These are phyloP conservation scores for Hypoxylon sp. DNA, from an alignment of 2,329 filamentous ascomycete species.

Conservation along the genomic window DNA sequence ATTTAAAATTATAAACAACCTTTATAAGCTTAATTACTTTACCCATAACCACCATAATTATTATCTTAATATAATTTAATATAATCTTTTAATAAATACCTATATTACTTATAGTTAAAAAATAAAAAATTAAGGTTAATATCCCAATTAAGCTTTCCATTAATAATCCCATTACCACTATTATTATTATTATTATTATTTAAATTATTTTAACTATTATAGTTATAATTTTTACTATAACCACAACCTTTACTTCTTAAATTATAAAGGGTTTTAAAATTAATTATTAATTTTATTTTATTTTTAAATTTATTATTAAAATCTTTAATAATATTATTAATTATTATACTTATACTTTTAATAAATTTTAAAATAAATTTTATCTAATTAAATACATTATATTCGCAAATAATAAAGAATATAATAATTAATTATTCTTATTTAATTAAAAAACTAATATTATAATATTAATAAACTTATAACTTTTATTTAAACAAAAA, in stretches of 20 bases:
- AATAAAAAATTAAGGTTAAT: neutral
- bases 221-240: neutral
- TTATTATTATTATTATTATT: neutral
- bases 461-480: too few species aligned
- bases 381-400: too few species aligned
- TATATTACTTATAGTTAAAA: neutral
- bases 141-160: neutral
- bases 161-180: neutral
- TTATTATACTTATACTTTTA: neutral
- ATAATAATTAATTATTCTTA: too few species aligned
- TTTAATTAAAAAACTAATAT: too few species aligned
- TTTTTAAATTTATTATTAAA: constrained; percentile 8
- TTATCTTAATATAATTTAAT: neutral
- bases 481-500: too few species aligned
- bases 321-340: neutral
- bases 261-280: neutral
- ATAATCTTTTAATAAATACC: neutral
- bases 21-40: neutral
- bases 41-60: neutral
- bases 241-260: neutral
- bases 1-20: too few species aligned
- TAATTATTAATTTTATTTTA: neutral
- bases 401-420: too few species aligned
- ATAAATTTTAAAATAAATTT: too few species aligned
- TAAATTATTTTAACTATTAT: neutral